Base-by-base conservation (phyloP, 2,329 filamentous ascomycete genomes). In the Hirsutella thompsonii region DNA sequence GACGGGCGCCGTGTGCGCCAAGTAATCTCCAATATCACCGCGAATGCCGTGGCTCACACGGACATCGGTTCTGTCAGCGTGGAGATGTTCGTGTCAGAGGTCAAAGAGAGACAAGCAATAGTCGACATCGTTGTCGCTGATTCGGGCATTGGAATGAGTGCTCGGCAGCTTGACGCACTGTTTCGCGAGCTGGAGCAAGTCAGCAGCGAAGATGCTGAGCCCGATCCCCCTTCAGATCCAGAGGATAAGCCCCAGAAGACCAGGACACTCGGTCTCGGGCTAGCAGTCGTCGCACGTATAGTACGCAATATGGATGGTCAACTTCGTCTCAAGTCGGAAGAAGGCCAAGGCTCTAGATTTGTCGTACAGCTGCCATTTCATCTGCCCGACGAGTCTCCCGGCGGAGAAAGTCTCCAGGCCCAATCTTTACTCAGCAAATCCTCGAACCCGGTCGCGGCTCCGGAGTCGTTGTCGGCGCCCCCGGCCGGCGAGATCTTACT, bases 241-340 rank as follows among this genome's bases (percentile, higher is more conserved):
- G 43, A 55, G 16, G 53, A 57, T 3, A 53, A 58, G 40, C 42
- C 56, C 13, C 46, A 45, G 33, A 49, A 63, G 18, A 46, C 56
- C 16, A 60, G 64, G 38, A 79, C 78, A 0, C 61, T 94, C 1
- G 89, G 89, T 0, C 70, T 94, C 9, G 89, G 88, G 0, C 69
- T 94, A n/a, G 88, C 88, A 0, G 70, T 93, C 11, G 88, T 94
- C n/a, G 83, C 85, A 14, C 76, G 88, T 30, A 85, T 87, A 29
- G 71, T 94, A 26, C 76, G 80, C n/a, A 94, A 88, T 53, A 92
- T 94, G 84, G 81, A 90, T 44, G 89, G 88, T 0, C 88, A 94
- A 52, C 60, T 94, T 23, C 77, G 86, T 2, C 63, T 94, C 1
- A 90, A 88, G 52, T 94, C 87, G 0, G 85, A 92, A 52, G 74